phyloP scores from a whole-genome alignment of 768 basidiomycete genomes.

The Lentinula sp. region DNA sequence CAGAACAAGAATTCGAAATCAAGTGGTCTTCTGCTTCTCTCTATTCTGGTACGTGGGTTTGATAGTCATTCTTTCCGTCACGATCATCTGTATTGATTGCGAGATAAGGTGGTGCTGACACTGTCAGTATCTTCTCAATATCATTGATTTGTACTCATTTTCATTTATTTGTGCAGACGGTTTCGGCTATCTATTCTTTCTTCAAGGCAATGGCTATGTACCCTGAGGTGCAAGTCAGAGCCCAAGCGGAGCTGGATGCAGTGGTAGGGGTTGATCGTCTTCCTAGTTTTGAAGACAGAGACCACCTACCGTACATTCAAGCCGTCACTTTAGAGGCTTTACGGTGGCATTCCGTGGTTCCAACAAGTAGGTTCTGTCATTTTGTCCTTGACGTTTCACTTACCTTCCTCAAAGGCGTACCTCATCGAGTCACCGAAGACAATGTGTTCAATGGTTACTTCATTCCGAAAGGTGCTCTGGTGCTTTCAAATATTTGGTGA shows the following conservation, averaged over 20 bases:
- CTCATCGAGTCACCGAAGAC: constrained; percentile 12
- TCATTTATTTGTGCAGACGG: constrained; percentile 8
- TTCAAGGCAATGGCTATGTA: constrained; percentile 21
- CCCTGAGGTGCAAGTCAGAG: constrained; percentile 2
- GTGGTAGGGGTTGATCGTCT: constrained; percentile 5
- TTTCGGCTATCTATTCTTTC: constrained; percentile 20
- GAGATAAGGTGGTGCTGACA: constrained; percentile 20
- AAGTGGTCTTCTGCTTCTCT: constrained; percentile 25
- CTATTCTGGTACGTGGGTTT: constrained; percentile 16
- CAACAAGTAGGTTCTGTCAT: background rate
- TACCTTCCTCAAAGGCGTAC: background rate
- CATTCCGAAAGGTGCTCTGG: constrained; percentile 5
- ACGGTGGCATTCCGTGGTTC: constrained; percentile 3
- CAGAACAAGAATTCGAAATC: constrained; percentile 16
- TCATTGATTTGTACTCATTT: background rate
- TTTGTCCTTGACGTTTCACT: background rate
- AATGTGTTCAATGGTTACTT: constrained; percentile 22
- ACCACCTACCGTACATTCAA: constrained; percentile 4
- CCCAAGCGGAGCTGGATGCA: constrained; percentile 4
- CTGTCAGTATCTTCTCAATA: constrained; percentile 6
- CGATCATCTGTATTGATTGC: background rate
- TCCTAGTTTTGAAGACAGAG: constrained; percentile 4
- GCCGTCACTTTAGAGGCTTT: constrained; percentile 3
- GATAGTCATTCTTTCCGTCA: constrained; percentile 5
- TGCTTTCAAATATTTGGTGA: constrained; percentile 3